Evolutionary conservation across 306 rosid species (phyloP).

Genomic region (barrel medic (Medicago truncatula)): MtrunA17r5.0-ANR NC_053042.1:20606501-20607000

Average conservation of each 20-base stretch:
- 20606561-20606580: no score
- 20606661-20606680: neutral
- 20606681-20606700: neutral
- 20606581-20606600: neutral
- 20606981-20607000: constrained; percentile 3
- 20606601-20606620: neutral
- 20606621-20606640: neutral
- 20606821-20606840: neutral
- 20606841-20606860: neutral
- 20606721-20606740: neutral
- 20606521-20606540: no score
- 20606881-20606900: constrained; percentile 11
- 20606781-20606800: neutral
- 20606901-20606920: constrained; percentile 20
- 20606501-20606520: neutral
- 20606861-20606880: constrained; percentile 2
- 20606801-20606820: neutral
- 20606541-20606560: neutral
- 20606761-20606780: neutral
- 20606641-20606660: neutral
- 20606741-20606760: neutral
- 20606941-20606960: constrained; percentile 8
- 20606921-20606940: neutral
- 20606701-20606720: neutral
- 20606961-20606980: constrained; percentile 18